Evolutionary conservation across 73 alveolate species (phyloP), one percentile per base, ranked within the genome.

Genomic region (Durusdinium trenchii): DNA sequence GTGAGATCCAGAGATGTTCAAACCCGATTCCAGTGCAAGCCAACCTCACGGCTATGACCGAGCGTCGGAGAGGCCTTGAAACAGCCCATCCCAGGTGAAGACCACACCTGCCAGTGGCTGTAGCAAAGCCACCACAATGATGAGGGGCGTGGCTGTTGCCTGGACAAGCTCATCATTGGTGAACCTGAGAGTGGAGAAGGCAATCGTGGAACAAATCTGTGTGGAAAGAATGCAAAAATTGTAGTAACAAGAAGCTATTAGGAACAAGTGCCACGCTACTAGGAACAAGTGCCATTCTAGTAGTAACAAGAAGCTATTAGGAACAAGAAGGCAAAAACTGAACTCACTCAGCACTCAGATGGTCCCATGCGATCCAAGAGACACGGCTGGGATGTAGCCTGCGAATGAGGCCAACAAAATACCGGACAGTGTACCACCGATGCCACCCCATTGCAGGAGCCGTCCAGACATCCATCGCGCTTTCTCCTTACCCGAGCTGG

Each of bases 41-140:
- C 40, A 51, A 62, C 10, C 93, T 92, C 98, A 93, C 75, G 79
- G 98, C 98, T 47, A 93, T 14, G 30, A 92, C 98, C 40, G 75
- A 54, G 98, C 75, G 64, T 93, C 98, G 40, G 98, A 75, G 40
- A 93, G 67, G n/a, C 98, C 93, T 83, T 83, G 93, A 23, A 85
- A 60, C n/a, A 35, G 75, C 36, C 98, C 92, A 23, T 93, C 98
- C 98, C 98, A 93, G 42, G 98, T 93, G 85, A 93, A 93, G 38
- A 93, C 98, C 36, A 93, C 48, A 26, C 98, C 98, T 23, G 98
- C 98, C 75, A 93, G 32, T 38, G 98, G 98, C 92, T 93, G 98
- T 50, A 76, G 46, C 23, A 79, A n/a, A 16, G 98, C 98, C 43
- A 93, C 98, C 43, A 79, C 61, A 64, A 62, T 36, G 67, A 87